Evolutionary conservation across 2,329 filamentous ascomycete species (phyloP).

Genomic region (Aspergillus cejpii): DNA sequence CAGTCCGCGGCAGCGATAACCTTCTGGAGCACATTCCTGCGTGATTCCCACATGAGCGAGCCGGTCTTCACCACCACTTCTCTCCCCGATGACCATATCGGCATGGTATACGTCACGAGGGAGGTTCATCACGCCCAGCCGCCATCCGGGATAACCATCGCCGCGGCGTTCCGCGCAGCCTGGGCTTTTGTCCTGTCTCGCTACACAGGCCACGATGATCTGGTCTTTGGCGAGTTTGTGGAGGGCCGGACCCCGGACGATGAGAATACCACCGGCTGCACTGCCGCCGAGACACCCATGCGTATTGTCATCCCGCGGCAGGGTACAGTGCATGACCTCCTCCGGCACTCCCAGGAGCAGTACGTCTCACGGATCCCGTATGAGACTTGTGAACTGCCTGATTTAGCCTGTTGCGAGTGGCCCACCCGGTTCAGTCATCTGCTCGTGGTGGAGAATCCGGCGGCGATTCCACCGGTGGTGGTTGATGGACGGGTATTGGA

Average conservation of each 20-base stretch:
- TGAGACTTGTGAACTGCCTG: background rate
- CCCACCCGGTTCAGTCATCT: background rate
- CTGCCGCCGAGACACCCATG: background rate
- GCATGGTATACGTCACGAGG: background rate
- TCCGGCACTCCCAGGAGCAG: background rate
- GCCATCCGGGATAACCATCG: background rate
- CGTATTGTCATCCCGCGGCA: background rate
- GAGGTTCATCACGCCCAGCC: background rate
- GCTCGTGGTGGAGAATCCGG: background rate
- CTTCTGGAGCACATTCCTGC: background rate
- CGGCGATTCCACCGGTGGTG: background rate
- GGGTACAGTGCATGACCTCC: background rate
- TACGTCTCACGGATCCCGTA: background rate
- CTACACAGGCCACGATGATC: background rate
- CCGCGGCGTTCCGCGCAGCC: background rate
- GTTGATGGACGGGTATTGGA: background rate
- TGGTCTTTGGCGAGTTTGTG: background rate
- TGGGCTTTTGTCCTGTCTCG: background rate
- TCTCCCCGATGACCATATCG: background rate
- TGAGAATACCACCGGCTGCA: background rate
- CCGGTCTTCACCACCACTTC: background rate
- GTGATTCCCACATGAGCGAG: background rate
- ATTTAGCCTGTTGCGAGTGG: background rate
- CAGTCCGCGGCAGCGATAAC: background rate
- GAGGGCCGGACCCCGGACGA: background rate